Evolutionary conservation across 495 filamentous ascomycete species (phyloP), one percentile per base, ranked within the genome.

Genomic region (Amorphotheca resinae): DNA sequence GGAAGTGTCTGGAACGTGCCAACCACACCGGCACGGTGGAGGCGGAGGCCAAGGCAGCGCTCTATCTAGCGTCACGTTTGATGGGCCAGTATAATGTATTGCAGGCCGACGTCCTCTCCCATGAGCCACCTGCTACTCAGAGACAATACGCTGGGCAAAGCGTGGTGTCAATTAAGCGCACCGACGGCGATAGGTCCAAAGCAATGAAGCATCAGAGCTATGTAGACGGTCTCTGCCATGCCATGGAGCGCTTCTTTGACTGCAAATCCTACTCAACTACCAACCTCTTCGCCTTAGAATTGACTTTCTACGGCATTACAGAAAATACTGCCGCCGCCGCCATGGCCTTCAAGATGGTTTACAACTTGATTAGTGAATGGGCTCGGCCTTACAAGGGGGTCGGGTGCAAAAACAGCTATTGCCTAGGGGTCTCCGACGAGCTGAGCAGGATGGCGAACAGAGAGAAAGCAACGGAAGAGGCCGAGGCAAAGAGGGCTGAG

Each of bases 281-380:
- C n/a, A n/a, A n/a, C n/a, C n/a, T n/a, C n/a, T n/a, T n/a, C n/a
- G n/a, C n/a, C n/a, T n/a, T n/a, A n/a, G n/a, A n/a, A n/a, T n/a
- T n/a, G n/a, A n/a, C n/a, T n/a, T n/a, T n/a, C n/a, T n/a, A 57
- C 47, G 56, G 59, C 2, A 55, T 62, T 47, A 49, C 58, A 22
- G 34, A 48, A 14, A 60, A 62, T 44, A 64, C 59, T 3, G 54
- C 56, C 26, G 46, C 56, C 8, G 56, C 59, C n/a, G 58, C 58
- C 25, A 50, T 50, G 42, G 41, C 50, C 3, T 62, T 61, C 22
- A 56, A 57, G 35, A 44, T 53, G 43, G 42, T 50, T 9, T 53
- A 61, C 34, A 61, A 59, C 33, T 41, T 57, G 41, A 59, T 59
- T 15, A 30, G 48, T 14, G 45, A 54, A n/a, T 58, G 57, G 53